Conservation (phyloP, 331 rosid genomes). For the Dryas integrifolia region DNA sequence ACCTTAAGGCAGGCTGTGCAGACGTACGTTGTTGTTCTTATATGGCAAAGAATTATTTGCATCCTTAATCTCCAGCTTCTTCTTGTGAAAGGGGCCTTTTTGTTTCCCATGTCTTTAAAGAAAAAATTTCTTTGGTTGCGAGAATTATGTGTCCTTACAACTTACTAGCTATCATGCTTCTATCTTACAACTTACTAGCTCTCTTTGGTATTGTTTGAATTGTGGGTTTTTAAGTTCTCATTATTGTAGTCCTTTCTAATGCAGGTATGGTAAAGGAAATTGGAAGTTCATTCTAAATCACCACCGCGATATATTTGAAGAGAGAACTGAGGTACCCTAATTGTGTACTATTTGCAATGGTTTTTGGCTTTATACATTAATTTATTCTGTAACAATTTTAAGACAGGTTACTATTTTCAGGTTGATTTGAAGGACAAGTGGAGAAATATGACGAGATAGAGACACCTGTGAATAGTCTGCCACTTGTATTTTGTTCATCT, state of each 20-base stretch:
- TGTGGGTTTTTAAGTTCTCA: conserved; percentile 4
- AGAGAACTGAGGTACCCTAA: conserved; percentile 66
- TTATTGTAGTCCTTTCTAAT: conserved; percentile 20
- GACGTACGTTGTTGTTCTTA: conserved; percentile 41
- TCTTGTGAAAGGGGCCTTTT: neutral
- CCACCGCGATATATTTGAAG: conserved; percentile 54
- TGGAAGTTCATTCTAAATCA: conserved; percentile 59
- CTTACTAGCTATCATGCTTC: neutral
- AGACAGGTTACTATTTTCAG: conserved; percentile 35
- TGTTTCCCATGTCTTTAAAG: neutral
- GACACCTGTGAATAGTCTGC: conserved; percentile 14
- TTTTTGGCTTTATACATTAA: neutral
- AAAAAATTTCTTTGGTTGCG: neutral
- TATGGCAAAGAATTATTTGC: neutral
- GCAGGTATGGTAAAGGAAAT: conserved; percentile 76
- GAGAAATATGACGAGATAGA: conserved; percentile 60
- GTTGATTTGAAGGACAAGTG: conserved; percentile 92
- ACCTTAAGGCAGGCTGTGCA: conserved; percentile 61
- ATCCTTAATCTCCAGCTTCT: neutral
- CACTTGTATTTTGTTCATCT: conserved; percentile 17
- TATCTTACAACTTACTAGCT: neutral
- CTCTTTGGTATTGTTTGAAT: neutral
- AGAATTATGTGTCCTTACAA: too few species aligned
- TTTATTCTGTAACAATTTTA: neutral
- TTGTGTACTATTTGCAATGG: neutral